Evolutionary conservation across 2,329 filamentous ascomycete genomes (phyloP), one percentile per base, ranked within the genome.

Genomic region (Pyricularia sp.): DNA sequence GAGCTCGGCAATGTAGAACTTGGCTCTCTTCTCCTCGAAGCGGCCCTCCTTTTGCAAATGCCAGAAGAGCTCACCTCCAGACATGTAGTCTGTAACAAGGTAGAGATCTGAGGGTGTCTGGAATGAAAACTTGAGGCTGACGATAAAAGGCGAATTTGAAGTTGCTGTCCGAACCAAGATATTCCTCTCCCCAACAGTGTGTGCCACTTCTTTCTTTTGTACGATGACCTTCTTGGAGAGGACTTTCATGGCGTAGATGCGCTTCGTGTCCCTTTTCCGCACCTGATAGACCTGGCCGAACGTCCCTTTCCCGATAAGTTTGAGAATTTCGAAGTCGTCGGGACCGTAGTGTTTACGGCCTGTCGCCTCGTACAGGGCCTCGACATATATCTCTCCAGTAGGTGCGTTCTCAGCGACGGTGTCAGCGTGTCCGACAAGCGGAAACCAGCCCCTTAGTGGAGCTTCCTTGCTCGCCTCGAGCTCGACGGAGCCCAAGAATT

Each of bases 21-120:
- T 98, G 73, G 95, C 95, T 28, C 95, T 89, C 74, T 90, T 91
- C 82, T 98, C 95, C 73, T 95, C 91, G 79, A 99, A 99, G 33
- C 94, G 91, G 67, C 94, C 94, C 77, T 98, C 95, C 77, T 97
- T 97, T 77, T 99, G 95, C 70, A 99, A 81, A 82, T 99, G 95
- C 94, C 95, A 99, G 80, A 99, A 99, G 1, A 99, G 84, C 79
- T 99, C 95, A 69, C 95, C 95, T 58, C 95, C 95, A 20, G 95
- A 99, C 95, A 99, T 98, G 82, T 97, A 99, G 78, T 98, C 95
- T 5, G 95, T 98, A 17, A 99, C 95, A n/a, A 99, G 85, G 77
- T 98, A 98, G 1, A 99, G 86, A 78, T 99, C 95, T 4, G 94
- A 95, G 1, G 94, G 92, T 0, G 95, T 98, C 79, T 99, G 95